Conservation (phyloP, 331 rosid species). For the Rosa hybrid region DNA sequence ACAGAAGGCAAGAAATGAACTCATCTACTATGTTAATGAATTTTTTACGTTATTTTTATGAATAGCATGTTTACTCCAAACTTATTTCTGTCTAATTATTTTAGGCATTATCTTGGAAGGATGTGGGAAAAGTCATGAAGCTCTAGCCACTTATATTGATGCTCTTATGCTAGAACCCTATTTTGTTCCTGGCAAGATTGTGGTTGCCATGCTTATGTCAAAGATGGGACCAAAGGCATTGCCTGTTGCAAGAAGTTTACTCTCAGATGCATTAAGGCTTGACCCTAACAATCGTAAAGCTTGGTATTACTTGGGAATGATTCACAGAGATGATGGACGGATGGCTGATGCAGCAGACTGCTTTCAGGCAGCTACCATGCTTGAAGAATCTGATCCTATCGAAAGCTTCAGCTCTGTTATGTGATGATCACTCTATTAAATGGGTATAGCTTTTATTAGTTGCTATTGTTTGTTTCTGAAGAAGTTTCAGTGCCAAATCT, state of each 20-base stretch:
- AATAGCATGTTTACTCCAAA: background rate
- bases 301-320: conserved; percentile 78
- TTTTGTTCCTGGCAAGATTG: conserved; percentile 70
- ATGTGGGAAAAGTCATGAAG: conserved; percentile 53
- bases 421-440: conserved; percentile 30
- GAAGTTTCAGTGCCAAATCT: background rate
- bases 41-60: background rate
- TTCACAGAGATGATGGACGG: conserved; percentile 77
- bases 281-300: conserved; percentile 81
- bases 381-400: conserved; percentile 83
- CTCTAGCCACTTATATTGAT: conserved; percentile 45
- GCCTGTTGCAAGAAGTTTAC: conserved; percentile 73
- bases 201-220: conserved; percentile 48
- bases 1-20: conserved; percentile 64
- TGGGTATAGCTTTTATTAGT: background rate
- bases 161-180: conserved; percentile 61
- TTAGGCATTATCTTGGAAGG: conserved; percentile 76
- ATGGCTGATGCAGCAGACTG: conserved; percentile 76
- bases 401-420: conserved; percentile 66
- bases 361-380: conserved; percentile 96
- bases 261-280: conserved; percentile 74
- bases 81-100: conserved; percentile 21
- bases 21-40: background rate
- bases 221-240: conserved; percentile 52
- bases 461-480: background rate